These are phyloP conservation scores for Populus hybrid DNA, from an alignment of 441 rosid genomes.

Conservation along the genomic window DNA sequence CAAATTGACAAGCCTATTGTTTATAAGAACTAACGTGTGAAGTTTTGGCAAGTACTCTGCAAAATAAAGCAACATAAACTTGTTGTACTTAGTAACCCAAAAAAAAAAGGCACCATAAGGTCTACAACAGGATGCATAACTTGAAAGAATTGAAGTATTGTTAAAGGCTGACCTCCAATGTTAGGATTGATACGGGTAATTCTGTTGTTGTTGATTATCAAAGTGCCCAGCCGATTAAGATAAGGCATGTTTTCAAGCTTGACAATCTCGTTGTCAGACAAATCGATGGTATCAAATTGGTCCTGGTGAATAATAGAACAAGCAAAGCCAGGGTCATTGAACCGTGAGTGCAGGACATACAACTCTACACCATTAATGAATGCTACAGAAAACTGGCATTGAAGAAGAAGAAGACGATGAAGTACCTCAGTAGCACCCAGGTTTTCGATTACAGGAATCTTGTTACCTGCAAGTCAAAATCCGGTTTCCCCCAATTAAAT, in stretches of 20 bases:
- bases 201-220: slow-evolving; percentile 84
- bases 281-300: slow-evolving; percentile 94
- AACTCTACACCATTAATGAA: no score
- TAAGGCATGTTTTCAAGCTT: slow-evolving; percentile 91
- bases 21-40: slow-evolving; percentile 83
- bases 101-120: background rate
- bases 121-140: background rate
- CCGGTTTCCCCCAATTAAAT: background rate
- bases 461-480: slow-evolving; percentile 52
- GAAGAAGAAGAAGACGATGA: background rate
- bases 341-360: background rate
- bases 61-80: slow-evolving; percentile 14
- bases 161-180: slow-evolving; percentile 61
- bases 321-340: background rate
- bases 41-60: slow-evolving; percentile 88
- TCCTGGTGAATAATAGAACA: slow-evolving; percentile 47
- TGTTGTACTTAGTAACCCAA: background rate
- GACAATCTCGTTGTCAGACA: slow-evolving; percentile 97
- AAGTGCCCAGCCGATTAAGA: slow-evolving; percentile 85
- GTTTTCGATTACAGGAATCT: slow-evolving; percentile 94
- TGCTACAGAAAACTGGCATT: no score
- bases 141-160: background rate
- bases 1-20: slow-evolving; percentile 95
- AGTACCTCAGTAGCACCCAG: slow-evolving; percentile 96
- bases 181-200: slow-evolving; percentile 88